phyloP scores from a whole-genome alignment of 73 alveolate species.

The Stentor roeselii region DNA sequence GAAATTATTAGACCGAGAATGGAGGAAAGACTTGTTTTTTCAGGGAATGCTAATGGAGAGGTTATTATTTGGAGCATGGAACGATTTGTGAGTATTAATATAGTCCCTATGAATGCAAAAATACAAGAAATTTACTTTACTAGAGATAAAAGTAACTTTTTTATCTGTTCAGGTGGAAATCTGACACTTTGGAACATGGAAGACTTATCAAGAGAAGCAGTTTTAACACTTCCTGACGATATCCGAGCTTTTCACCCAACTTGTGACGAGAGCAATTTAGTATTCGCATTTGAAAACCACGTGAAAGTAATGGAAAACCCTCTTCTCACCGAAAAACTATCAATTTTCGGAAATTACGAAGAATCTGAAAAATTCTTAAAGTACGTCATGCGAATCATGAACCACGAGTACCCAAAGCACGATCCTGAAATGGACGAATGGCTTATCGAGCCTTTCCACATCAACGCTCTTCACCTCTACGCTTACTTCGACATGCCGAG shows the following conservation, averaged over 20 bases:
- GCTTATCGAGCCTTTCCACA: slow-evolving; percentile 3
- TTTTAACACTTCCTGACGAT: not conserved
- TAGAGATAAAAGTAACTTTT: not conserved
- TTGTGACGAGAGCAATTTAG: not conserved
- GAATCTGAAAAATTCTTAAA: not conserved
- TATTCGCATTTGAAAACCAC: not conserved
- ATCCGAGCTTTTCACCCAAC: not conserved
- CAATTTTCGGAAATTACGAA: not conserved
- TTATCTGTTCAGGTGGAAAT: not conserved
- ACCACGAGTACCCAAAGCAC: not conserved
- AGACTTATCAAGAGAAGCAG: not conserved
- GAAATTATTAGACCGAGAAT: not conserved
- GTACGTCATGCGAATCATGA: not conserved
- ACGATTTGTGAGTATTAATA: not conserved
- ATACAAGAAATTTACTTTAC: not conserved
- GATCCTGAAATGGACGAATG: not conserved
- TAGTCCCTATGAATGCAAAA: not conserved
- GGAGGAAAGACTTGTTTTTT: not conserved
- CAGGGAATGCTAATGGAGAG: not conserved
- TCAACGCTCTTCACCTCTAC: not conserved
- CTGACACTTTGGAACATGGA: not conserved
- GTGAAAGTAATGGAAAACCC: not conserved
- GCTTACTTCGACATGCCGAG: not conserved
- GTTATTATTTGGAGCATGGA: not conserved
- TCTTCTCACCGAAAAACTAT: not conserved